Base-by-base conservation (phyloP, 306 rosid species). In the Corylus heterophylla region DNA sequence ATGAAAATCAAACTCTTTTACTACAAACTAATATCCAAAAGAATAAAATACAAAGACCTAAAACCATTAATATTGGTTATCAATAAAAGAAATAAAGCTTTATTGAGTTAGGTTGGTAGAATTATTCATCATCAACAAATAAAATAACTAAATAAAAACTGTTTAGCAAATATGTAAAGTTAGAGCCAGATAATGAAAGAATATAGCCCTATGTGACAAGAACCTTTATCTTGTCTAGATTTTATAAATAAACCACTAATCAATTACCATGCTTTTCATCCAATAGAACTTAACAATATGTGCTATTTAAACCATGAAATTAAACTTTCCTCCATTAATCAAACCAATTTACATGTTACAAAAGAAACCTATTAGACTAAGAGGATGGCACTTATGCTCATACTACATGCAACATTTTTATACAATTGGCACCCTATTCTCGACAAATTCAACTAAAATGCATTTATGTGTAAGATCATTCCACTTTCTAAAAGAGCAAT, bases 1-100 rank as follows among this genome's bases (percentile, higher is more conserved):
- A 83, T 61, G 54, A 87, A 68, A 86, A 71, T 44, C 73, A 50
- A 71, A 73, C 75, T 85, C 55, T 75, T 47, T 42, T n/a, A 69
- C 49, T 61, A 50, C 17, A 37, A 76, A 76, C 47, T 17, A 48
- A 25, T n/a, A 14, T 39, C 29, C 51, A 42, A 7, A 18, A 39
- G 4, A 67, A 67, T 67, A 42, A n/a, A 42, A 7, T 39, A n/a
- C 25, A 68, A 18, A 39, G 12, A 14, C 47, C 16, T 35, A 64
- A 55, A 64, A 35, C 70, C 45, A 64, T 64, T 17, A 56, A 73
- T 69, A 22, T 74, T 35, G 68, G 64, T 54, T 11, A 16, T 54
- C 35, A 3, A 61, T 61, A 48, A 59, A 12, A 35, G 22, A 13
- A 17, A 64, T 31, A 64, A 14, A 17, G 48, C 70, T 64, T 62